A percentile compares a stretch with the other conserved stretches of the same genome.
phyloP scores from a whole-genome alignment of 75 land plant species.

The Picea glauca region DNA sequence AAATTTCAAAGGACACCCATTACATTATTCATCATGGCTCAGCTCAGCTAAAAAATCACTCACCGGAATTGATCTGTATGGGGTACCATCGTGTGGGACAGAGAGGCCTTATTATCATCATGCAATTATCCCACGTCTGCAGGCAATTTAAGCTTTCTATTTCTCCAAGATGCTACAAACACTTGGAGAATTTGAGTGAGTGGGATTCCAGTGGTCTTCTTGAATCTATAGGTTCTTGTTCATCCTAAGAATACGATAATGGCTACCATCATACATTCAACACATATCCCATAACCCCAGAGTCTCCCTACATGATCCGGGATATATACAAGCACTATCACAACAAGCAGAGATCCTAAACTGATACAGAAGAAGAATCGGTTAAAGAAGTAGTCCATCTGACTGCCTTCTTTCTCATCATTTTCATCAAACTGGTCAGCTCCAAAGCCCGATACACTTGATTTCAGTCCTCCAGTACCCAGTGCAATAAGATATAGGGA shows the following conservation, averaged over 20 bases:
- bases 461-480: constrained; percentile 78
- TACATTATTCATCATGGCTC: not conserved
- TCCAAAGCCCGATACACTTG: constrained; percentile 66
- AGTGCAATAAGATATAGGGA: constrained; percentile 68
- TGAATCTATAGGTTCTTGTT: constrained; percentile 47
- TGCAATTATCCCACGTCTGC: constrained; percentile 20
- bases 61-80: constrained; percentile 57
- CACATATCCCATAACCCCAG: constrained; percentile 70
- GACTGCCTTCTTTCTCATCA: constrained; percentile 50
- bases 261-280: constrained; percentile 38
- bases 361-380: constrained; percentile 56
- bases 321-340: constrained; percentile 71
- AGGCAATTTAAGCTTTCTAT: constrained; percentile 40
- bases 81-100: constrained; percentile 25
- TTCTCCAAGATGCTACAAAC: constrained; percentile 50
- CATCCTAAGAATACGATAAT: constrained; percentile 46
- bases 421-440: constrained; percentile 81
- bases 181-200: constrained; percentile 63
- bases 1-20: too few relatives aligned
- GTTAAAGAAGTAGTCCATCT: constrained; percentile 64
- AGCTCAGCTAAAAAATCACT: not conserved
- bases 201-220: constrained; percentile 55
- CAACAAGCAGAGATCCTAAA: constrained; percentile 55
- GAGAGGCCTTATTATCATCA: constrained; percentile 37
- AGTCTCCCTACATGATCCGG: constrained; percentile 64